phyloP scores from a whole-genome alignment of 148 eudicot genomes.

The Rhododendron griersonianum region DNA sequence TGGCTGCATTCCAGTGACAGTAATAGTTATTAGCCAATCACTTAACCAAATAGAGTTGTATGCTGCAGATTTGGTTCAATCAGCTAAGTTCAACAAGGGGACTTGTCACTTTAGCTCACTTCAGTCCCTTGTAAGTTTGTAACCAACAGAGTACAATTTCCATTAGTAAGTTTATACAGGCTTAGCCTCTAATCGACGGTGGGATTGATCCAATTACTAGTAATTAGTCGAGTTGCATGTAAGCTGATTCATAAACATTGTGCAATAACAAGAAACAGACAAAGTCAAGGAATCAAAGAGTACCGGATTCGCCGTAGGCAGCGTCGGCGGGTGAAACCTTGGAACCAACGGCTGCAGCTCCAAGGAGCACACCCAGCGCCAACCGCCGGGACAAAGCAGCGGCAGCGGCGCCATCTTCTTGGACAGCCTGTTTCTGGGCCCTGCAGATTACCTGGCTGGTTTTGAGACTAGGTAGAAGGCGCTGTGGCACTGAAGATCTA shows the following conservation, averaged over 20 bases:
- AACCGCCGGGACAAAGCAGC: conserved; percentile 54
- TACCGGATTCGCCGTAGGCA: conserved; percentile 98
- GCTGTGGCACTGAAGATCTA: conserved; percentile 23
- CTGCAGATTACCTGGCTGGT: conserved; percentile 52
- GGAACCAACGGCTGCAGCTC: conserved; percentile 83
- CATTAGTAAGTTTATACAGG: background rate
- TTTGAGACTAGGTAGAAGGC: conserved; percentile 31
- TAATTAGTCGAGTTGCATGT: background rate
- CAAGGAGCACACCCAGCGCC: conserved; percentile 79
- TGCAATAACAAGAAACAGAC: background rate
- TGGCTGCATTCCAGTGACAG: conserved; percentile 46
- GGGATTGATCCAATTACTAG: too few relatives aligned
- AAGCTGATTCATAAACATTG: background rate
- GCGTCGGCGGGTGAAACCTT: conserved; percentile 96
- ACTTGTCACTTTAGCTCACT: background rate
- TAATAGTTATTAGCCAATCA: background rate
- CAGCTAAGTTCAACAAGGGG: background rate
- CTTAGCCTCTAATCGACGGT: too few relatives aligned
- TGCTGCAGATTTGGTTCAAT: background rate
- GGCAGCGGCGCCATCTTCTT: conserved; percentile 16
- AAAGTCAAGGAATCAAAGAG: background rate
- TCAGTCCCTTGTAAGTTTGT: background rate
- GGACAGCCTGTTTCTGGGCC: conserved; percentile 56
- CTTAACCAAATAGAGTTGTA: background rate
- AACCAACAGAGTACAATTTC: background rate